Conservation (phyloP, 2,329 filamentous ascomycete genomes). For the Emergomyces orientalis region DNA sequence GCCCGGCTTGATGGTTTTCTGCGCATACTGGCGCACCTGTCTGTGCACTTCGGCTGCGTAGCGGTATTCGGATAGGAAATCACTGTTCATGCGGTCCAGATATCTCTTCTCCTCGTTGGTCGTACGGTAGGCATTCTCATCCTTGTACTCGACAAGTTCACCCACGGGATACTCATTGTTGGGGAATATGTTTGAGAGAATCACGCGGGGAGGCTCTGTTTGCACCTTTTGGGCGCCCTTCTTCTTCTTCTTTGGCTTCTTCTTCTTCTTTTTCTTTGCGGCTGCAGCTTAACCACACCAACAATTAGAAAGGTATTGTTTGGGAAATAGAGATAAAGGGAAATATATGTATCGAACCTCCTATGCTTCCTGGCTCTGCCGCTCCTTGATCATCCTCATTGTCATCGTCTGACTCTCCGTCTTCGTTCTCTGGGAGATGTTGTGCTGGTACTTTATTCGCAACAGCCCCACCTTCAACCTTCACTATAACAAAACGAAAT, state of each 20-base stretch:
- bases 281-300: conserved; percentile 12
- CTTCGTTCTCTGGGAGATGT: conserved; percentile 33
- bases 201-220: conserved; percentile 66
- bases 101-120: conserved; percentile 79
- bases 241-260: conserved; percentile 65
- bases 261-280: conserved; percentile 75
- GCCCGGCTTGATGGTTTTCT: conserved; percentile 71
- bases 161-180: conserved; percentile 65
- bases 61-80: conserved; percentile 72
- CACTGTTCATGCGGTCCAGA: conserved; percentile 67
- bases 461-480: conserved; percentile 29
- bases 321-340: background rate
- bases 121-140: conserved; percentile 70
- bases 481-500: conserved; percentile 24
- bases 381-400: conserved; percentile 40
- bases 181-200: conserved; percentile 64
- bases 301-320: conserved; percentile 5
- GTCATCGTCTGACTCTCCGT: conserved; percentile 48
- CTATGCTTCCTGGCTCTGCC: conserved; percentile 30
- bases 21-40: conserved; percentile 74
- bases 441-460: conserved; percentile 24
- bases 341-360: conserved; percentile 22
- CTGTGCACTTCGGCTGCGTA: conserved; percentile 82
- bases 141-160: conserved; percentile 65
- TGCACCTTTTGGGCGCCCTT: conserved; percentile 54